phyloP scores from a whole-genome alignment of 2,329 filamentous ascomycete genomes.

The Colletotrichum cordylinicola region DNA sequence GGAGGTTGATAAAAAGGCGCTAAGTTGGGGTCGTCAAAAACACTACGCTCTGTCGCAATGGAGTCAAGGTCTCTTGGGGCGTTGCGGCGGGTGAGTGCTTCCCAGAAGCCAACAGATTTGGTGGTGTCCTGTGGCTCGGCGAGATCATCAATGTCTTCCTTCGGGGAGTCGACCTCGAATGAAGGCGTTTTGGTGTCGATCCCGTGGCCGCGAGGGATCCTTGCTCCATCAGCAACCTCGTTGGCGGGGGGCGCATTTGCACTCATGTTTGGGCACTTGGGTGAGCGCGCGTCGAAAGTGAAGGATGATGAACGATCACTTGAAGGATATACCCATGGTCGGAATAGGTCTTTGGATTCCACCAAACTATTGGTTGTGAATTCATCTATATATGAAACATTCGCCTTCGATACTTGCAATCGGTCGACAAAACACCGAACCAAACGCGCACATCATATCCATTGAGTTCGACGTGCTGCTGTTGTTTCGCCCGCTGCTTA shows the following conservation, averaged over 20 bases:
- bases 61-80: constrained; percentile 1
- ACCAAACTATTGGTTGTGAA: neutral
- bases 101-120: neutral
- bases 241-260: neutral
- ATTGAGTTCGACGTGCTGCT: neutral
- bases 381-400: neutral
- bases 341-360: neutral
- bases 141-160: neutral
- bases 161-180: neutral
- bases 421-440: neutral
- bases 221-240: neutral
- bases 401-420: neutral
- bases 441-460: neutral
- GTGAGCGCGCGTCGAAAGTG: neutral
- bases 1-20: neutral
- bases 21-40: neutral
- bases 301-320: neutral
- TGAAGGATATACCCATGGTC: neutral
- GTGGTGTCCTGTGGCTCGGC: neutral
- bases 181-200: neutral
- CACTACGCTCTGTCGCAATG: constrained; percentile 28
- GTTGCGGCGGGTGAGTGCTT: neutral
- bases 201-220: neutral
- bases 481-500: neutral
- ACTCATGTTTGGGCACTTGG: neutral